A percentile compares a stretch with the other conserved stretches of the same genome.
These are phyloP conservation scores for Cryptococcus sp. DNA, from an alignment of 1,284 basidiomycete genomes.

Conservation along the genomic window DNA sequence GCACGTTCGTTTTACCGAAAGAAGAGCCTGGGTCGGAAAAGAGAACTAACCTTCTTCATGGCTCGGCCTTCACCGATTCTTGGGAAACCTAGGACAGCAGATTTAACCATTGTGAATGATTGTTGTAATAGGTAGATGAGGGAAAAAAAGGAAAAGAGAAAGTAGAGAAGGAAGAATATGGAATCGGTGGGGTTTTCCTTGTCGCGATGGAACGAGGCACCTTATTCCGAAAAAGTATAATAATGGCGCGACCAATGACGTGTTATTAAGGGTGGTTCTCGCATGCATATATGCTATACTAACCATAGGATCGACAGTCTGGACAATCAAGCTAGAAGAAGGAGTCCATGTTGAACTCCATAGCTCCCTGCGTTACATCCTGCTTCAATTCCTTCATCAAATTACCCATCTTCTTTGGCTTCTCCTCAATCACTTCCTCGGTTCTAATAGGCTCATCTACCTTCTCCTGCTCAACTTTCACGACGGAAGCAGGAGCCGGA, in stretches of 20 bases:
- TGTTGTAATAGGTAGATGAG: conserved; percentile 6
- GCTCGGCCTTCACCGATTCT: conserved; percentile 94
- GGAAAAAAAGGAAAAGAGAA: conserved; percentile 10
- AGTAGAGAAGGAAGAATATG: conserved; percentile 9
- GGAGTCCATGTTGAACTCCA: conserved; percentile 47
- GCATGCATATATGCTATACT: too few species aligned
- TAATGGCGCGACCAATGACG: too few species aligned
- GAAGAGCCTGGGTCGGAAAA: not conserved
- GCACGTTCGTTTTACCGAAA: not conserved
- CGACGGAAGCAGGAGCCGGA: not conserved
- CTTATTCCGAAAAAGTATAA: too few species aligned
- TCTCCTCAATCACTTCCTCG: conserved; percentile 21
- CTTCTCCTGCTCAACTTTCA: not conserved
- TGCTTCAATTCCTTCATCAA: conserved; percentile 56
- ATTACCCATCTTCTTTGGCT: conserved; percentile 69
- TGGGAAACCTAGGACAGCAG: conserved; percentile 93
- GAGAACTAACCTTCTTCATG: conserved; percentile 70
- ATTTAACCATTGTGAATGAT: conserved; percentile 50
- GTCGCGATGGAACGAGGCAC: too few species aligned
- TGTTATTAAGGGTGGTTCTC: too few species aligned
- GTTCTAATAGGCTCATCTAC: not conserved
- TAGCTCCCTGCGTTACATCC: conserved; percentile 45
- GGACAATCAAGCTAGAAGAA: conserved; percentile 33
- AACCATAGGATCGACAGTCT: too few species aligned
- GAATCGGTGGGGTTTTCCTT: too few species aligned